Base-by-base conservation (phyloP, 129 eudicot genomes). In the Flaveria linearis region DNA sequence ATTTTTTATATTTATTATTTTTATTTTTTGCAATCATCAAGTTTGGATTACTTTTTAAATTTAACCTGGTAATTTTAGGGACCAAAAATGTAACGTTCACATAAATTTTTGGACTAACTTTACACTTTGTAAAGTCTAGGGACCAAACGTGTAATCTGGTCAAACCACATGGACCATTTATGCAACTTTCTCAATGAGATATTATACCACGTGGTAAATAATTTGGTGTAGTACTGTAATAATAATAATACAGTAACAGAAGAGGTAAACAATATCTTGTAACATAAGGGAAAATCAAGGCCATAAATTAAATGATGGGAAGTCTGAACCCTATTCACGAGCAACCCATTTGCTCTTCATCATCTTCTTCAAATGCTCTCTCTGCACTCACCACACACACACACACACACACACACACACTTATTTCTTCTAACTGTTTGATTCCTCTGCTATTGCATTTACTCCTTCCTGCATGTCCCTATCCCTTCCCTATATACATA, bases 361-460 rank as follows among this genome's bases (percentile, higher is more conserved):
- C 64, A 46, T 78, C 76, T 30, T 78, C 77, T 78, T 78, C 77
- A 78, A 77, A 77, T 77, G 81, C 61, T 13, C 61, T 42, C 69
- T 68, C 64, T 78, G 82, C 69, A 57, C 51, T 69, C 53, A 49
- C 17, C 82, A 70, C 51, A 78, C 82, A 78, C 82, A 10, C 77
- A 18, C 68, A 12, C 82, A 78, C 82, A 70, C 51, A 78, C 82
- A 78, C 82, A 10, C 77, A 18, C 68, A 12, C 82, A 78, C 82
- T 78, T 78, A 78, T 78, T 78, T 78, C 77, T 60, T 50, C 77
- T 78, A 78, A 78, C 82, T 78, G 77, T 70, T 78, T 78, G 82
- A 78, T 78, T 78, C 82, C 82, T 76, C 82, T 78, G 82, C 82
- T 30, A 30, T 41, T 15, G 65, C 82, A 78, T 78, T 78, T 78